These are phyloP conservation scores for Plasmodium cynomolgi DNA, from an alignment of 169 alveolate genomes.

Conservation along the genomic window DNA sequence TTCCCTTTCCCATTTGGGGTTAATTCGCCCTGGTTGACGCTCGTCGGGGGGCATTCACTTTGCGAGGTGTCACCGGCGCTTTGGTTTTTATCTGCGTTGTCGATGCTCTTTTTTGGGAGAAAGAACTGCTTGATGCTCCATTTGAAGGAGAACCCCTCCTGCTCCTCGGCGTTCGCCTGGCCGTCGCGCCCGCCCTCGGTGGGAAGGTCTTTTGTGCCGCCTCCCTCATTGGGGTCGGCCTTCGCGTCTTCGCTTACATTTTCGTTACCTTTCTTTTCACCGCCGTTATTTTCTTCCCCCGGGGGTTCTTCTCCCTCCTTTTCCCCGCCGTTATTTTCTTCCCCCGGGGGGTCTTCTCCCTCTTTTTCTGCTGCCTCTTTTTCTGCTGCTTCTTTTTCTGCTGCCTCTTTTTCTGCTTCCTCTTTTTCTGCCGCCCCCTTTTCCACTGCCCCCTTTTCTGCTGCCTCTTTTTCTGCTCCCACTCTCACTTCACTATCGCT, in stretches of 20 bases:
- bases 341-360: neutral
- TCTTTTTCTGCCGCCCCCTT: neutral
- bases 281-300: neutral
- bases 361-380: neutral
- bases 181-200: neutral
- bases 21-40: neutral
- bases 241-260: neutral
- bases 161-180: neutral
- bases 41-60: neutral
- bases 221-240: neutral
- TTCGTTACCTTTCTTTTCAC: neutral
- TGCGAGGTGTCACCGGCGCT: neutral
- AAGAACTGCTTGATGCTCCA: slow-evolving; percentile 22
- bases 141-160: slow-evolving; percentile 28
- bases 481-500: neutral
- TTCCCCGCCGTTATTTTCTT: neutral
- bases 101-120: slow-evolving; percentile 14
- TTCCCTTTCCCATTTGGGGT: neutral
- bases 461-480: neutral
- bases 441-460: neutral
- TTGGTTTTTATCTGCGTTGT: neutral
- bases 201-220: neutral
- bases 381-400: neutral
- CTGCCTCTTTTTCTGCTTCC: neutral
- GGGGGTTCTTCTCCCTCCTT: neutral